These are phyloP conservation scores for Talinum fruticosum DNA, from an alignment of 148 eudicot genomes.

Conservation along the genomic window DNA sequence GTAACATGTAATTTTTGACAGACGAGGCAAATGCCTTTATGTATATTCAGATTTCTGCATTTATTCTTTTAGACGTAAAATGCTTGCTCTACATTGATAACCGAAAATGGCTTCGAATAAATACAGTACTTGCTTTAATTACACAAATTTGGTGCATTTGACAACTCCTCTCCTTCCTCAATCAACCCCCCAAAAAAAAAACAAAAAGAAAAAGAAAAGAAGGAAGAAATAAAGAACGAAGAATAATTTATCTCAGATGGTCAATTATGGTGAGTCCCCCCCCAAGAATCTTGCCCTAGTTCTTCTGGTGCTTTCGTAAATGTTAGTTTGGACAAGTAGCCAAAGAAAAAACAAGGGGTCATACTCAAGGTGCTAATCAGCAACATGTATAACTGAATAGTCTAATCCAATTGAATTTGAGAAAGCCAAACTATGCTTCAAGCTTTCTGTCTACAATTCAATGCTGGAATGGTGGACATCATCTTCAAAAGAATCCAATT, in stretches of 20 bases:
- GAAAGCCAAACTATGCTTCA: background rate
- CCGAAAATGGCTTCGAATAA: too few relatives aligned
- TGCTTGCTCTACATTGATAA: too few relatives aligned
- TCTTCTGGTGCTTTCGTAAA: background rate
- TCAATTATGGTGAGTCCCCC: background rate
- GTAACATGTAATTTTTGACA: background rate
- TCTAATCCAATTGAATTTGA: background rate
- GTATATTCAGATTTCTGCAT: too few relatives aligned
- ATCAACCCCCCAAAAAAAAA: too few relatives aligned
- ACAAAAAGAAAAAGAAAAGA: too few relatives aligned
- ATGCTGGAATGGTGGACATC: background rate
- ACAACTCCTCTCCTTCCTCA: too few relatives aligned
- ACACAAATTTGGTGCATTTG: too few relatives aligned
- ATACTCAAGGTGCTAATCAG: constrained; percentile 3
- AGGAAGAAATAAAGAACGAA: too few relatives aligned
- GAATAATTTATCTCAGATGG: background rate
- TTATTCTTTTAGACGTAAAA: too few relatives aligned
- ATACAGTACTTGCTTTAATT: too few relatives aligned
- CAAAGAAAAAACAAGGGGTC: background rate
- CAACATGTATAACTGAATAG: constrained; percentile 1
- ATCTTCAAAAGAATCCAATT: constrained; percentile 6
- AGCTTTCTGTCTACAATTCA: constrained; percentile 5
- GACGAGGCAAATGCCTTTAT: background rate
- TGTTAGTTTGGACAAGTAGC: background rate
- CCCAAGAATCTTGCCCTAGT: too few relatives aligned